Percentiles rank a stretch among this genome's conserved stretches.
Evolutionary conservation across 352 stramenopile genomes (phyloP).

Genomic region (Poterioochromonas sp.): DNA sequence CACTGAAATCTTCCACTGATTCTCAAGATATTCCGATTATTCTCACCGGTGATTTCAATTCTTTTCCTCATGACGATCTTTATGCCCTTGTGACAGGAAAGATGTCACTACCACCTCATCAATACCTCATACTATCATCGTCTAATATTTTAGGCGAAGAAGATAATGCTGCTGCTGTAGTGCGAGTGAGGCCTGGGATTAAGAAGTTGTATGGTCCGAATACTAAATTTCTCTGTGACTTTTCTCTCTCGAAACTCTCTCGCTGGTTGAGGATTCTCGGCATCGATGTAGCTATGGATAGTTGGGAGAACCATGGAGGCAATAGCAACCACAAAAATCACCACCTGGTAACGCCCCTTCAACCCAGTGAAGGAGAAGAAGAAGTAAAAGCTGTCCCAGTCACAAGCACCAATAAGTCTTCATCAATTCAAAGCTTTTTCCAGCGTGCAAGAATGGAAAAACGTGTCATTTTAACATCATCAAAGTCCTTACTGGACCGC

Average conservation of each 20-base stretch:
- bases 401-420: background rate
- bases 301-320: background rate
- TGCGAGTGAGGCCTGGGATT: too few species aligned
- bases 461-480: conserved; percentile 22
- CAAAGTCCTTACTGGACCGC: background rate
- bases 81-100: background rate
- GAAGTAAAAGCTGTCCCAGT: background rate
- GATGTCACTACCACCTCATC: background rate
- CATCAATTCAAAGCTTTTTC: conserved; percentile 6
- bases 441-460: background rate
- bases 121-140: background rate
- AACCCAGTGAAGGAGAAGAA: too few species aligned
- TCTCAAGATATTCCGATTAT: background rate
- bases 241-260: background rate
- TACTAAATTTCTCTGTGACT: conserved; percentile 27
- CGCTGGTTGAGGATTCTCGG: conserved; percentile 23
- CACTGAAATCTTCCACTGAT: too few species aligned
- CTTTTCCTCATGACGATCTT: background rate
- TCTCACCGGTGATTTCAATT: conserved; percentile 30
- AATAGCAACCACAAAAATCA: background rate
- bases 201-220: conserved; percentile 19
- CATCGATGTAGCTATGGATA: background rate
- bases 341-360: background rate
- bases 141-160: background rate
- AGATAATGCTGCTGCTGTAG: too few species aligned